Evolutionary conservation across 129 eudicot species (phyloP).

Genomic region (Flaveria ramosissima): DNA sequence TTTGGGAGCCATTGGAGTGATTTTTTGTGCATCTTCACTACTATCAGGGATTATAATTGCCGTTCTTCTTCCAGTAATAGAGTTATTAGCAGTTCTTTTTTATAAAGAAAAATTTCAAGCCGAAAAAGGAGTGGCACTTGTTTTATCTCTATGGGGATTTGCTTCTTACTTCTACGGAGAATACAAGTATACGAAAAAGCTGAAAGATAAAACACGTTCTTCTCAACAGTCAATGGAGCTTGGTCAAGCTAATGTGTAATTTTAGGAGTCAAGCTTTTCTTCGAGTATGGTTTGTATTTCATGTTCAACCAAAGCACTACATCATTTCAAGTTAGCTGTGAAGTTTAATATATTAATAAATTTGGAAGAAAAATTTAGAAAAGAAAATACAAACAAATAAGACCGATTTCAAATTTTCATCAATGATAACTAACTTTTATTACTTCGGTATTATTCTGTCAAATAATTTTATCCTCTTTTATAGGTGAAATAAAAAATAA

Average conservation of each 20-base stretch:
- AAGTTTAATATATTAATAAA: too few species aligned
- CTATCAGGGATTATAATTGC: conserved; percentile 54
- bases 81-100: conserved; percentile 41
- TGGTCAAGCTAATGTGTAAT: conserved; percentile 18
- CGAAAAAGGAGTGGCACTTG: conserved; percentile 50
- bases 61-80: conserved; percentile 43
- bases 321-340: too few species aligned
- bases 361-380: too few species aligned
- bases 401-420: too few species aligned
- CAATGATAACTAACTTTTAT: too few species aligned
- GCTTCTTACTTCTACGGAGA: conserved; percentile 57
- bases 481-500: too few species aligned
- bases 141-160: conserved; percentile 56
- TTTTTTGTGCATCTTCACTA: conserved; percentile 50
- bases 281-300: neutral
- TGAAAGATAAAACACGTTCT: neutral
- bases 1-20: conserved; percentile 57
- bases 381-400: too few species aligned
- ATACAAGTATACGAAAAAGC: conserved; percentile 20
- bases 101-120: conserved; percentile 50
- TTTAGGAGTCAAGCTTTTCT: neutral
- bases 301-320: too few species aligned
- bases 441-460: too few species aligned
- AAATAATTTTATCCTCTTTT: too few species aligned
- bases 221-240: conserved; percentile 26